Conservation (phyloP, 768 basidiomycete genomes). For the Suillus luteus region DNA sequence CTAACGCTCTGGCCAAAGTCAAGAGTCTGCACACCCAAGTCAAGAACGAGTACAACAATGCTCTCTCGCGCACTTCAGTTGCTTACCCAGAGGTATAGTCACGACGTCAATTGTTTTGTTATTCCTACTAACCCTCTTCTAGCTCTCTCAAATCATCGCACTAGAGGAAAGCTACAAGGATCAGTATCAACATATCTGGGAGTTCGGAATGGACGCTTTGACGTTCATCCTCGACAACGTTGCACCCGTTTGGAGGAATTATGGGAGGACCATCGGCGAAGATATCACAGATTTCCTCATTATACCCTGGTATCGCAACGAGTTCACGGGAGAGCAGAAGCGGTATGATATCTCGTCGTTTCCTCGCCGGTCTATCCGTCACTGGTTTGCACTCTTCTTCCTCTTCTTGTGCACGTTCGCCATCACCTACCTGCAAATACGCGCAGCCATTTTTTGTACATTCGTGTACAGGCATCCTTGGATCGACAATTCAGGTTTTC, state of each 20-base stretch:
- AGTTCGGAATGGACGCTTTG: conserved; percentile 75
- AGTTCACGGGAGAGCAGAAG: conserved; percentile 77
- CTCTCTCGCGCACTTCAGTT: conserved; percentile 67
- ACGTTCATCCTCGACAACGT: conserved; percentile 76
- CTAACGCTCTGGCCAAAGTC: conserved; percentile 50
- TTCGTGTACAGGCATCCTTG: conserved; percentile 55
- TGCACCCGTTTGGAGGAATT: conserved; percentile 79
- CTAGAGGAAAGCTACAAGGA: conserved; percentile 80
- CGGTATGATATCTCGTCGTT: conserved; percentile 59
- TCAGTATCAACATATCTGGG: conserved; percentile 81
- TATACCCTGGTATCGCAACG: conserved; percentile 80
- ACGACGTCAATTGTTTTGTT: neutral
- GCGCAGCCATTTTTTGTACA: conserved; percentile 58
- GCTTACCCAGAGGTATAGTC: conserved; percentile 72
- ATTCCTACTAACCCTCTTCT: conserved; percentile 5
- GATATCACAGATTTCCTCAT: conserved; percentile 81
- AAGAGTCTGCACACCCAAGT: conserved; percentile 55
- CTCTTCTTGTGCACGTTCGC: conserved; percentile 52
- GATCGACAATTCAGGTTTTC: conserved; percentile 61
- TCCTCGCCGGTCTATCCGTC: conserved; percentile 63
- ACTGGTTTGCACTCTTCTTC: conserved; percentile 64
- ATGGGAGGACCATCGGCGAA: conserved; percentile 79
- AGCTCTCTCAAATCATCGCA: conserved; percentile 72
- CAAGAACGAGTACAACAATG: conserved; percentile 66
- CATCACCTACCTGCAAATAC: conserved; percentile 55